A percentile compares a stretch with the other conserved stretches of the same genome.
These are phyloP conservation scores for Colletotrichum limetticola DNA, from an alignment of 2,329 filamentous ascomycete genomes.

Conservation along the genomic window DNA sequence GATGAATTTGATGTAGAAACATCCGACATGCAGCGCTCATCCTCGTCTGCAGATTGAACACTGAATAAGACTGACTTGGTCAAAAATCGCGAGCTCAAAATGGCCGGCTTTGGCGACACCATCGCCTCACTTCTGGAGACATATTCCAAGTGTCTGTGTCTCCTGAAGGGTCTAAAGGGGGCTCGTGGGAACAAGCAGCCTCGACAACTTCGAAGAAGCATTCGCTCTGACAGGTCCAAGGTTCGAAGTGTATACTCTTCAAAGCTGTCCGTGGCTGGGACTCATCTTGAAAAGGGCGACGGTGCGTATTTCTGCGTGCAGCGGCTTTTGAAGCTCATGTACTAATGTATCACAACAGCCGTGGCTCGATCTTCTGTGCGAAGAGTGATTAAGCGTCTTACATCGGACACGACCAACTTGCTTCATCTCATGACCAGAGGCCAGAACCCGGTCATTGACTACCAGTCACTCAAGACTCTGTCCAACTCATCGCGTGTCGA, in stretches of 20 bases:
- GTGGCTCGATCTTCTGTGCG: slow-evolving; percentile 51
- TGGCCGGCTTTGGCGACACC: slow-evolving; percentile 55
- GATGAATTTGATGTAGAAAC: background rate
- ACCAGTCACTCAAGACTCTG: slow-evolving; percentile 56
- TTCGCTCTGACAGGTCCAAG: slow-evolving; percentile 52
- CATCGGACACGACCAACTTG: slow-evolving; percentile 52
- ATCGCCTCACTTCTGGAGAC: slow-evolving; percentile 58
- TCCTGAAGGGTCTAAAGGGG: slow-evolving; percentile 50
- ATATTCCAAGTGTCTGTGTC: slow-evolving; percentile 57
- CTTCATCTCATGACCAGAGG: slow-evolving; percentile 48
- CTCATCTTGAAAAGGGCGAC: slow-evolving; percentile 58
- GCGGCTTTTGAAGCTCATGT: background rate
- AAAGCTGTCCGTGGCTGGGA: slow-evolving; percentile 52
- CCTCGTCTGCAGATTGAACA: background rate
- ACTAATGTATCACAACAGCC: slow-evolving; percentile 41
- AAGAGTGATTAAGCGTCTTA: slow-evolving; percentile 55
- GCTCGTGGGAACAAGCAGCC: slow-evolving; percentile 32
- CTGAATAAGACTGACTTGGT: background rate
- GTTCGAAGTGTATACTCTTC: slow-evolving; percentile 56
- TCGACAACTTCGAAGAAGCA: slow-evolving; percentile 46
- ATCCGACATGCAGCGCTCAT: no score
- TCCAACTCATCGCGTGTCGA: slow-evolving; percentile 60
- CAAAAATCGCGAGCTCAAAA: slow-evolving; percentile 8
- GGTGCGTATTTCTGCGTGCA: slow-evolving; percentile 47
- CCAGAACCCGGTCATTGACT: slow-evolving; percentile 52